These are phyloP conservation scores for Salvia miltiorrhiza DNA, from an alignment of 257 asterid genomes.

Conservation along the genomic window DNA sequence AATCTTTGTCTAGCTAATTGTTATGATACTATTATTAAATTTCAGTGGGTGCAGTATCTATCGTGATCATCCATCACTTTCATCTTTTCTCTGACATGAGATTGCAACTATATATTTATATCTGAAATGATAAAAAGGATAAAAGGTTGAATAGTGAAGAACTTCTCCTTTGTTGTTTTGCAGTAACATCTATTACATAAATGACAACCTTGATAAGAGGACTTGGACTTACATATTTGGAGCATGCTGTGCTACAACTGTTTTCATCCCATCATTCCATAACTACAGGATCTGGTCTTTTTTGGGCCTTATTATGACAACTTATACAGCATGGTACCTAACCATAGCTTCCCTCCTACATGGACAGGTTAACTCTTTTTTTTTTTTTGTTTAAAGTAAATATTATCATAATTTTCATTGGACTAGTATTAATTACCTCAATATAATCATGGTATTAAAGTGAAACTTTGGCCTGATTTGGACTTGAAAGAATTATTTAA, in stretches of 20 bases:
- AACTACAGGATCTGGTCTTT: slow-evolving; percentile 88
- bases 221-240: slow-evolving; percentile 91
- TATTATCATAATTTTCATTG: not conserved
- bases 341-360: slow-evolving; percentile 72
- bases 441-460: slow-evolving; percentile 27
- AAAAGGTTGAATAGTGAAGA: not conserved
- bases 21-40: too few relatives aligned
- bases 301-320: slow-evolving; percentile 74
- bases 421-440: not conserved
- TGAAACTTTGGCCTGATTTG: slow-evolving; percentile 35
- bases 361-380: slow-evolving; percentile 54
- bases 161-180: slow-evolving; percentile 8
- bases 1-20: not conserved
- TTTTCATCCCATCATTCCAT: slow-evolving; percentile 82
- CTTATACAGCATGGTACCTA: slow-evolving; percentile 81
- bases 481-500: not conserved
- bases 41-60: too few relatives aligned
- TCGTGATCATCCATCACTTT: slow-evolving; percentile 3
- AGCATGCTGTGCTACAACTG: slow-evolving; percentile 87
- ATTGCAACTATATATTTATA: not conserved
- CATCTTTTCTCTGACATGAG: slow-evolving; percentile 3
- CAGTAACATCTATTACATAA: slow-evolving; percentile 84
- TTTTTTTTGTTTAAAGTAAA: not conserved
- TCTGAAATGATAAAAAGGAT: not conserved
- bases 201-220: slow-evolving; percentile 85